Conservation (phyloP, 805 yeast genomes). For the Ogataea corticis region DNA sequence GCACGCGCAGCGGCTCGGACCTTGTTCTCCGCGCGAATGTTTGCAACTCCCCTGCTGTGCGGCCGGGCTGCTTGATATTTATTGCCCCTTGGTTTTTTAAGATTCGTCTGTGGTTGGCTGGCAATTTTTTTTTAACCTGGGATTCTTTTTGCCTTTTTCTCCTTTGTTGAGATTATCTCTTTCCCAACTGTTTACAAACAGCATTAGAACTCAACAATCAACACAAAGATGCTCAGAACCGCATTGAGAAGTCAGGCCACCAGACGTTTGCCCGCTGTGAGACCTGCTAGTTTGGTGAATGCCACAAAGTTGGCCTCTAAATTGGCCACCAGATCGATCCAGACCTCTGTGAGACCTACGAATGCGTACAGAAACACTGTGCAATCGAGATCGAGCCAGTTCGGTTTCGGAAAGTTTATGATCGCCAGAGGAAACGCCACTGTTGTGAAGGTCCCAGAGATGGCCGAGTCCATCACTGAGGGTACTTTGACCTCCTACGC, state of each 20-base stretch:
- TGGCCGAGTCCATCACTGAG: constrained; percentile 98
- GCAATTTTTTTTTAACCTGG: not conserved
- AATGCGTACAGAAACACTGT: not conserved
- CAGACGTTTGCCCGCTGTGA: constrained; percentile 15
- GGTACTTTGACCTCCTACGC: constrained; percentile 77
- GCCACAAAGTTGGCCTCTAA: constrained; percentile 1
- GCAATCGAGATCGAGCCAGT: constrained; percentile 1
- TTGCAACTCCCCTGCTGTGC: not conserved
- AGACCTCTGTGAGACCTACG: constrained; percentile 21
- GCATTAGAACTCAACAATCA: not conserved
- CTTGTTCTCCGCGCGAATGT: not conserved
- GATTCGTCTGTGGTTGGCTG: constrained; percentile 5
- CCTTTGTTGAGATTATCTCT: not conserved
- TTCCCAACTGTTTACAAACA: not conserved
- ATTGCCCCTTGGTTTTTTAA: not conserved
- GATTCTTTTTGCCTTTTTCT: not conserved
- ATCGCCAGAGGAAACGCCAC: constrained; percentile 37
- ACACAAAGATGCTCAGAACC: constrained; percentile 21
- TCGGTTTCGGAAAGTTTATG: constrained; percentile 1
- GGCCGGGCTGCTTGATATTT: not conserved
- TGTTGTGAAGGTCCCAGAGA: constrained; percentile 87
- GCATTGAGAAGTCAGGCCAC: constrained; percentile 16
- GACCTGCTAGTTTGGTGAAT: constrained; percentile 10
- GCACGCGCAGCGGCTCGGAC: not conserved
- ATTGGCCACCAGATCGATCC: constrained; percentile 19